Evolutionary conservation across 495 filamentous ascomycete genomes (phyloP), one percentile per base, ranked within the genome.

Genomic region (Pseudoneurospora amorphoporcata): DNA sequence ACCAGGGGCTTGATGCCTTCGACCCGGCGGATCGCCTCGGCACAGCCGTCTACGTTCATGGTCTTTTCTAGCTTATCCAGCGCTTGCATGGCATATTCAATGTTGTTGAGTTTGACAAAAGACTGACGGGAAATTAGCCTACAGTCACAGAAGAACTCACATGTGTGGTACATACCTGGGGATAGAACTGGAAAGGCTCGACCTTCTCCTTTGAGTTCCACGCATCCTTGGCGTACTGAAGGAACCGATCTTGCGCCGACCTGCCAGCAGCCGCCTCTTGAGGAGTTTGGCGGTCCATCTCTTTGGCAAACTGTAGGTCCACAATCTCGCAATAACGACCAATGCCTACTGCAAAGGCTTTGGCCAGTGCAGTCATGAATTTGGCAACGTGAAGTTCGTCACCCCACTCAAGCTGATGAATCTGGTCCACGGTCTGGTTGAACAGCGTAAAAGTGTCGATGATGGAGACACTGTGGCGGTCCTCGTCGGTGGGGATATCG

Each of bases 101-200:
- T 88, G 77, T 99, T 97, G 84, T 99, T 99, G 74, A 99, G 86
- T 82, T 99, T 99, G 68, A 98, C 92, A 75, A 98, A 90, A 40
- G 94, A 98, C 94, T 97, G 76, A 47, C 43, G 12, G 47, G 42
- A 68, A 72, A 78, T 74, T 76, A 74, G 73, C 65, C 12, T 68
- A 39, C 68, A 12, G 38, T 8, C 14, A 41, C 68, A 69, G 2
- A 68, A 71, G 4, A 68, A 16, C n/a, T 40, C 16, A 41, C 58
- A 72, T 69, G 29, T 10, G 37, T 6, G 39, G 68, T n/a, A 79
- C 84, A 76, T 82, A 96, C 94, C 91, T 97, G 92, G 3, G 94
- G 92, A 73, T 92, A 94, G 84, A 99, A 99, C 77, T 98, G 95
- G 81, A 98, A 99, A 5, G 96, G 96, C 76, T 99, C 95, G 29